Base-by-base conservation (phyloP, 1,139 yeast species). In the Blastobotrys illinoisensis region DNA sequence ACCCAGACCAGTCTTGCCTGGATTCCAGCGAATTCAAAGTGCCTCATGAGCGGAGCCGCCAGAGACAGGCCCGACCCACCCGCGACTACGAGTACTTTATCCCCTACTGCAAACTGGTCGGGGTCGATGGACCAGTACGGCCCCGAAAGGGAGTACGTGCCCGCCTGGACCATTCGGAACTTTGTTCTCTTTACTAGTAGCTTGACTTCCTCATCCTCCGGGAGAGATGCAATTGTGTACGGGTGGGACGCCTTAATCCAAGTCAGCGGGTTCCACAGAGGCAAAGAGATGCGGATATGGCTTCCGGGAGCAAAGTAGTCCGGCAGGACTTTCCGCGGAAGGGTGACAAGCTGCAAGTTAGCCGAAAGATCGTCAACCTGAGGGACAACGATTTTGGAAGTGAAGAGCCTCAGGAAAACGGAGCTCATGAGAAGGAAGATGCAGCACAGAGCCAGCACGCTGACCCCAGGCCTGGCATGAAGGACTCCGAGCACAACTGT, bases 41-140 rank as follows among this genome's bases (percentile, higher is more conserved):
- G 57, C 13, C 68, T 59, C 11, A 60, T 60, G 1, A 73, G 54
- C 0, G 95, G 88, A 1, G 88, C 71, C 0, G 88, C 93, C 62
- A 82, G 80, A 0, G 96, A 85, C 5, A 90, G 79, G 0, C 97
- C 97, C 0, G 95, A 82, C 0, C 97, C 97, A 7, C 97, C 97
- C 40, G 90, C 86, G 3, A 89, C 70, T 7, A 89, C 77, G 9
- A 78, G 68, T 0, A 84, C 80, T 52, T 80, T 76, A 46, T 78
- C 78, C 0, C 82, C 83, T 1, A 82, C 73, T 47, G 66, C 66
- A 54, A 70, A 69, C 48, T 73, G 72, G 26, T 62, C 64, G 48
- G 62, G 55, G 32, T 58, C 54, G 7, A 66, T 54, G 2, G 73
- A 64, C 9, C 60, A 50, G 53, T 60, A 72, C 0, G 75, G 76